These are phyloP conservation scores for Pseudogymnoascus sp. DNA, from an alignment of 2,329 filamentous ascomycete species.

Conservation along the genomic window DNA sequence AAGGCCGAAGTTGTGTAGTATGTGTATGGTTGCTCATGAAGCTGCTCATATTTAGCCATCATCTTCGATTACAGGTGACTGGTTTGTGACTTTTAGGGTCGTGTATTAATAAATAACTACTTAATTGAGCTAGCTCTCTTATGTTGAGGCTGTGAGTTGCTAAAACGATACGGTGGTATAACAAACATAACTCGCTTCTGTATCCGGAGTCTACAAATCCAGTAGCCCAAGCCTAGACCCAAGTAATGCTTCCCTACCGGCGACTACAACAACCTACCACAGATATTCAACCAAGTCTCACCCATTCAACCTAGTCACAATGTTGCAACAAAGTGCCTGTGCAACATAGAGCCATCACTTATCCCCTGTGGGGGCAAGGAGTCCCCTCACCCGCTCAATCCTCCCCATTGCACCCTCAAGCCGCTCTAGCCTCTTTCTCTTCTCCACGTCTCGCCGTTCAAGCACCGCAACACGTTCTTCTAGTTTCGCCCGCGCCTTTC, in stretches of 20 bases:
- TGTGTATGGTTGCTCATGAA: not conserved
- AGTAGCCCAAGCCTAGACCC: not conserved
- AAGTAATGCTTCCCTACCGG: not conserved
- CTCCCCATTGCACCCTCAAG: conserved; percentile 62
- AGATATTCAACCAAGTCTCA: not conserved
- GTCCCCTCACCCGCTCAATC: conserved; percentile 59
- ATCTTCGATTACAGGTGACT: not conserved
- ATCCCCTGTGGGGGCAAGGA: conserved; percentile 34
- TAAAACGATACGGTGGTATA: not conserved
- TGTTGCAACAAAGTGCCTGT: not conserved
- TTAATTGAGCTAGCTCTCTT: conserved; percentile 1
- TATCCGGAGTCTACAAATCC: not conserved
- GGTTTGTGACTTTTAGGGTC: not conserved
- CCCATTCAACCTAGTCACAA: not conserved
- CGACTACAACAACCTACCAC: not conserved
- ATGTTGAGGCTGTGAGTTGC: not conserved
- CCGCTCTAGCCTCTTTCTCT: conserved; percentile 57
- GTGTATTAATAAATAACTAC: conserved; percentile 5
- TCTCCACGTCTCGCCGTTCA: conserved; percentile 62
- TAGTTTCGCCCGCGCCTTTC: conserved; percentile 59
- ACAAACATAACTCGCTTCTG: not conserved
- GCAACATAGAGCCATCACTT: not conserved
- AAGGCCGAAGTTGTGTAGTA: not conserved
- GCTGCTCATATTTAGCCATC: not conserved
- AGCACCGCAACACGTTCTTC: conserved; percentile 62